phyloP scores from a whole-genome alignment of 2,329 filamentous ascomycete species.

The Microdochium nivale region DNA sequence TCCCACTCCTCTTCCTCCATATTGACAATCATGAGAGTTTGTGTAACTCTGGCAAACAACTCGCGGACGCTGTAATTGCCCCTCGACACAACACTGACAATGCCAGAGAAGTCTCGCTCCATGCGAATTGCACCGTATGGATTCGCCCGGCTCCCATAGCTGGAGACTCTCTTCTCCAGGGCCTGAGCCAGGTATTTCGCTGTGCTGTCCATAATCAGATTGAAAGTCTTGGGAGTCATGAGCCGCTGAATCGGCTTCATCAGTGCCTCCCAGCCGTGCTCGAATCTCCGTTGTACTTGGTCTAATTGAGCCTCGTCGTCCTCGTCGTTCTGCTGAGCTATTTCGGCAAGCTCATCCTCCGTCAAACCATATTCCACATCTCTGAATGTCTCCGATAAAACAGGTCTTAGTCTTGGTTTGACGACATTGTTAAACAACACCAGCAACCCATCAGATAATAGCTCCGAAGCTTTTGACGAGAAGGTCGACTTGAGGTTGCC shows the following conservation, averaged over 20 bases:
- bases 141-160: slow-evolving; percentile 69
- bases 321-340: slow-evolving; percentile 44
- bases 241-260: slow-evolving; percentile 79
- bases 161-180: slow-evolving; percentile 82
- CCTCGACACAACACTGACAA: slow-evolving; percentile 50
- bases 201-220: slow-evolving; percentile 65
- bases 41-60: slow-evolving; percentile 54
- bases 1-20: slow-evolving; percentile 82
- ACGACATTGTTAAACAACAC: slow-evolving; percentile 85
- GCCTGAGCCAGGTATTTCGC: slow-evolving; percentile 67
- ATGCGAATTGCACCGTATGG: slow-evolving; percentile 64
- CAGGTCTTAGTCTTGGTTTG: slow-evolving; percentile 73
- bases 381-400: slow-evolving; percentile 82
- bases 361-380: slow-evolving; percentile 77
- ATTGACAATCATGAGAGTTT: slow-evolving; percentile 66
- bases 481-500: slow-evolving; percentile 64
- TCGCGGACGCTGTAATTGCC: slow-evolving; percentile 62
- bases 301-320: slow-evolving; percentile 50
- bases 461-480: slow-evolving; percentile 66
- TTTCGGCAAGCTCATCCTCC: slow-evolving; percentile 50
- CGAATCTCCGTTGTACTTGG: slow-evolving; percentile 70
- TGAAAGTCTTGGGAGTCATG: slow-evolving; percentile 69
- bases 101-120: slow-evolving; percentile 62
- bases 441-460: slow-evolving; percentile 75
- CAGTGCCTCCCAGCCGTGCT: slow-evolving; percentile 75